Conservation (phyloP, 495 filamentous ascomycete species). For the Penicillium bialowiezense region DNA sequence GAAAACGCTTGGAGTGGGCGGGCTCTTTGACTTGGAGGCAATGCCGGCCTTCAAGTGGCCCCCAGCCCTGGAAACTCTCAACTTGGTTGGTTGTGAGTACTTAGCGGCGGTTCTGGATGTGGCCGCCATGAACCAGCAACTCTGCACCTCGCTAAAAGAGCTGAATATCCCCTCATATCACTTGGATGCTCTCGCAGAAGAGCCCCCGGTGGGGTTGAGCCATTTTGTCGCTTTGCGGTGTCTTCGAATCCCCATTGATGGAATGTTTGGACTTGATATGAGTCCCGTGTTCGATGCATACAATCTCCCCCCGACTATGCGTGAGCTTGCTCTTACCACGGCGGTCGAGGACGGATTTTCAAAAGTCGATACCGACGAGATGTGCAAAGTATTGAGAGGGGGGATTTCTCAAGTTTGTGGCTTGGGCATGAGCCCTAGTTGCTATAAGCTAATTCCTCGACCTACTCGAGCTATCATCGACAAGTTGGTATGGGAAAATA, state of each 20-base stretch:
- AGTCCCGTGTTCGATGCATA: background rate
- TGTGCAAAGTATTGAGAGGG: background rate
- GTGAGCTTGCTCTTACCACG: background rate
- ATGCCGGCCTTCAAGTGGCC: constrained; percentile 33
- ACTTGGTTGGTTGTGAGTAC: constrained; percentile 25
- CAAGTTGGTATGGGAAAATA: constrained; percentile 7
- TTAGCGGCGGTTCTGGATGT: constrained; percentile 9
- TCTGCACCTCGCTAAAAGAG: background rate
- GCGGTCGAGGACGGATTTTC: background rate
- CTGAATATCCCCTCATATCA: background rate
- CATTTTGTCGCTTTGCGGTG: background rate
- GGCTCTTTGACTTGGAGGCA: constrained; percentile 16
- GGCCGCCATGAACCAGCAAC: constrained; percentile 5
- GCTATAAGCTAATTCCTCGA: background rate
- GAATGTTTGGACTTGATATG: background rate
- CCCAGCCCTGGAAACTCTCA: constrained; percentile 21
- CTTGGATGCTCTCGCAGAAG: background rate
- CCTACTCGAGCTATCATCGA: background rate
- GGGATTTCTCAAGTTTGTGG: constrained; percentile 3
- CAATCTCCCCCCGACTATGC: background rate
- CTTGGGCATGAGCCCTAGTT: constrained; percentile 1
- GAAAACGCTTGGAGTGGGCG: constrained; percentile 23
- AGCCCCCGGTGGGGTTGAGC: background rate
- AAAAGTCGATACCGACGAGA: background rate
- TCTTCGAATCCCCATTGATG: constrained; percentile 7